These are phyloP conservation scores for Alternaria burnsii DNA, from an alignment of 2,329 filamentous ascomycete genomes.

Conservation along the genomic window DNA sequence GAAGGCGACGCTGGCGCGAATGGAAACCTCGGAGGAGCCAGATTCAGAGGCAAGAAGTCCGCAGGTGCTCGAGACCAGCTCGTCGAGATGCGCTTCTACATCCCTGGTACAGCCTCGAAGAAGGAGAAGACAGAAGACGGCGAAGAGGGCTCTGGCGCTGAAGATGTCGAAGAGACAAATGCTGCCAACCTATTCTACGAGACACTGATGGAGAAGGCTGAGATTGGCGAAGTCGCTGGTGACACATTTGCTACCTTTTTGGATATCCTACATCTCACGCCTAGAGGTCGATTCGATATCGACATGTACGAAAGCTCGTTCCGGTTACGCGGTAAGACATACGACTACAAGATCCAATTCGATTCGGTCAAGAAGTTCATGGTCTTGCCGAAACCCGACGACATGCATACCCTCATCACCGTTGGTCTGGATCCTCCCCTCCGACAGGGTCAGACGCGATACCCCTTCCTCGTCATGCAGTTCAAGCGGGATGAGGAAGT, in stretches of 20 bases:
- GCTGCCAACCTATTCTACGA: conserved; percentile 98
- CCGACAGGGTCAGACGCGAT: conserved; percentile 95
- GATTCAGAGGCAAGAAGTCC: conserved; percentile 84
- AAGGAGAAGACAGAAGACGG: conserved; percentile 76
- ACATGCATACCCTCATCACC: conserved; percentile 92
- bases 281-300: conserved; percentile 98
- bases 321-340: conserved; percentile 96
- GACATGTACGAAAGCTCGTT: conserved; percentile 99
- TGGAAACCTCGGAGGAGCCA: conserved; percentile 75
- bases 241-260: conserved; percentile 98
- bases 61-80: conserved; percentile 90
- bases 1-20: conserved; percentile 78
- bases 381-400: conserved; percentile 97
- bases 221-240: conserved; percentile 98
- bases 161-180: conserved; percentile 81
- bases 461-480: conserved; percentile 99
- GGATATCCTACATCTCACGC: conserved; percentile 95
- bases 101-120: conserved; percentile 82
- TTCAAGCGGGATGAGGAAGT: conserved; percentile 98
- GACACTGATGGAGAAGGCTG: conserved; percentile 95
- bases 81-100: conserved; percentile 99
- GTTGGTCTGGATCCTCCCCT: conserved; percentile 94
- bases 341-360: conserved; percentile 99
- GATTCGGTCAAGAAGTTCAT: conserved; percentile 99
- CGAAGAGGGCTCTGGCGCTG: conserved; percentile 66